These are phyloP conservation scores for Magnolia changhungtana DNA, from an alignment of 164 flowering plant species.

Conservation along the genomic window DNA sequence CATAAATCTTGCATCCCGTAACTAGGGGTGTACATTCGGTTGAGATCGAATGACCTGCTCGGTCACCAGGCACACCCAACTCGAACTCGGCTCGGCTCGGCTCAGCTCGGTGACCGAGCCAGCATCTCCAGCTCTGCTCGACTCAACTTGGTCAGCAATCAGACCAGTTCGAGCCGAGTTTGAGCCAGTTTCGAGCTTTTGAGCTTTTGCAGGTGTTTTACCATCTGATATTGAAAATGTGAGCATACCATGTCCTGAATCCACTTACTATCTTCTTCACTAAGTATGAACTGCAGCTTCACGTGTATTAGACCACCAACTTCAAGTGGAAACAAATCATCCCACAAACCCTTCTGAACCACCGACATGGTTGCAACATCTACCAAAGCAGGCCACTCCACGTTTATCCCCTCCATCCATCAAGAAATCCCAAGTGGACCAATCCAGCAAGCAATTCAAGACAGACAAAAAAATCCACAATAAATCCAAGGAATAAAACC, in stretches of 20 bases:
- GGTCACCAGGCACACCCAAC: too few species aligned
- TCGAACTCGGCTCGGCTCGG: too few species aligned
- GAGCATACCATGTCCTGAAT: constrained; percentile 56
- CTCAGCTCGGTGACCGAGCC: too few species aligned
- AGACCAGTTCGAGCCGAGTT: too few species aligned
- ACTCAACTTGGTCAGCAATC: too few species aligned
- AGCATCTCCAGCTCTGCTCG: too few species aligned
- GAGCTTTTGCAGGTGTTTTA: background rate
- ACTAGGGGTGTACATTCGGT: too few species aligned
- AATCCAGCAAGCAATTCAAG: constrained; percentile 6
- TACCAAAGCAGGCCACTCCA: constrained; percentile 20
- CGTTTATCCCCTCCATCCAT: background rate
- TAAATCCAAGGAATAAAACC: constrained; percentile 34
- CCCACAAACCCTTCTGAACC: constrained; percentile 72
- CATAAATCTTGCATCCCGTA: too few species aligned
- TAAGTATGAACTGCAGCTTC: constrained; percentile 71
- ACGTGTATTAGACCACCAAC: constrained; percentile 70
- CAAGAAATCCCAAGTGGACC: background rate
- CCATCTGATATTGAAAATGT: background rate
- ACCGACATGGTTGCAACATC: constrained; percentile 52
- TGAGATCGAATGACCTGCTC: too few species aligned
- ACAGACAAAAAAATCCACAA: background rate
- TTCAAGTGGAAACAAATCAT: constrained; percentile 56
- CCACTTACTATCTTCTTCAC: constrained; percentile 58
- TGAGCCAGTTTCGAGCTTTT: too few species aligned